Conservation (phyloP, 2,329 filamentous ascomycete genomes). For the Penicillium griseofulvum region DNA sequence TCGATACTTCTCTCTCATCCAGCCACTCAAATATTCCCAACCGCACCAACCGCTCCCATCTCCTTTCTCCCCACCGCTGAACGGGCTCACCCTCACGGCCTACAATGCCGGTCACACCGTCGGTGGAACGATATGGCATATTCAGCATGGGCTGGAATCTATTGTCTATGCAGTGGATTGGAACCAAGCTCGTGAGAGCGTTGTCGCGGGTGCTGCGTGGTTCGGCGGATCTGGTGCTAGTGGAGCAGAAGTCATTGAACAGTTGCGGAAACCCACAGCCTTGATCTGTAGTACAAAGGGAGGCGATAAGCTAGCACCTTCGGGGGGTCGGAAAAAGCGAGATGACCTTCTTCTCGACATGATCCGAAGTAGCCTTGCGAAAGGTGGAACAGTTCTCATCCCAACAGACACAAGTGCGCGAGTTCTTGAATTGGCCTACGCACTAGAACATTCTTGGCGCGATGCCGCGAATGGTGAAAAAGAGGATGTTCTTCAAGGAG, state of each 20-base stretch:
- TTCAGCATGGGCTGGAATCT: conserved; percentile 93
- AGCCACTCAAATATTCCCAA: conserved; percentile 93
- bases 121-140: conserved; percentile 97
- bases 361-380: conserved; percentile 72
- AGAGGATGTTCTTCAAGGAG: conserved; percentile 50
- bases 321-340: conserved; percentile 72
- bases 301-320: conserved; percentile 66
- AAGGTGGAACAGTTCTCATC: conserved; percentile 87
- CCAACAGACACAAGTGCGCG: conserved; percentile 95
- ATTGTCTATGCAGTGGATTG: conserved; percentile 97
- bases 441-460: conserved; percentile 90
- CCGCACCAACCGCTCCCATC: conserved; percentile 86
- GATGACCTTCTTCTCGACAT: conserved; percentile 83
- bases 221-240: conserved; percentile 76
- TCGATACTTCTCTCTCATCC: conserved; percentile 84
- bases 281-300: conserved; percentile 88
- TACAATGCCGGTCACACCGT: conserved; percentile 96
- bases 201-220: conserved; percentile 91
- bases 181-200: conserved; percentile 96
- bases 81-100: conserved; percentile 89
- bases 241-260: conserved; percentile 88
- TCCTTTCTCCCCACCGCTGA: conserved; percentile 82
- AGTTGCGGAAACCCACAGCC: conserved; percentile 87
- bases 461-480: conserved; percentile 57
- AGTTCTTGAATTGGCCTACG: conserved; percentile 84